These are phyloP conservation scores for Geotrichum siamense DNA, from an alignment of 1,139 yeast genomes.

Conservation along the genomic window DNA sequence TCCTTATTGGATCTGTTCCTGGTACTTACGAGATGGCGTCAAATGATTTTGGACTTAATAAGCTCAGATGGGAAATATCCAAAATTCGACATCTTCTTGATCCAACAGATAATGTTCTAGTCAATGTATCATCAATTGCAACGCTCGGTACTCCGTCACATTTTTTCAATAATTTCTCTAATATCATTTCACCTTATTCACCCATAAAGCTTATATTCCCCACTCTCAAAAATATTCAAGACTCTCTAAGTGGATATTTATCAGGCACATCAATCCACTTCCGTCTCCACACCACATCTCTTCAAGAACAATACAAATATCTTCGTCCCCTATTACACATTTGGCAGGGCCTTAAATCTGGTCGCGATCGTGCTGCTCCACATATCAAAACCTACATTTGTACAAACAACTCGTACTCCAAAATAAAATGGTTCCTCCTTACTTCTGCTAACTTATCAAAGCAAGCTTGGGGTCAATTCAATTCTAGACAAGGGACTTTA, in stretches of 20 bases:
- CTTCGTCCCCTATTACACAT: slow-evolving; percentile 24
- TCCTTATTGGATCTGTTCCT: slow-evolving; percentile 32
- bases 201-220: slow-evolving; percentile 29
- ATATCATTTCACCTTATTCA: slow-evolving; percentile 10
- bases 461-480: slow-evolving; percentile 34
- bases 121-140: slow-evolving; percentile 32
- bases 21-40: slow-evolving; percentile 24
- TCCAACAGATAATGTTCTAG: slow-evolving; percentile 21
- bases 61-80: slow-evolving; percentile 22
- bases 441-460: slow-evolving; percentile 35
- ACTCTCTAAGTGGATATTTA: slow-evolving; percentile 30
- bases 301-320: slow-evolving; percentile 24
- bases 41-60: slow-evolving; percentile 23
- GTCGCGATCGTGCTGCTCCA: slow-evolving; percentile 32
- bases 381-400: slow-evolving; percentile 34
- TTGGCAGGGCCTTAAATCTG: slow-evolving; percentile 31
- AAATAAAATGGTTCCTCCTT: slow-evolving; percentile 30
- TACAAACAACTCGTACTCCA: slow-evolving; percentile 16
- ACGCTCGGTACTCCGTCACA: slow-evolving; percentile 25
- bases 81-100: slow-evolving; percentile 4
- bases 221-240: slow-evolving; percentile 27
- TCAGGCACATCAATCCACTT: slow-evolving; percentile 32
- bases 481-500: slow-evolving; percentile 19
- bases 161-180: slow-evolving; percentile 19
- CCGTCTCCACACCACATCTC: slow-evolving; percentile 21